These are phyloP conservation scores for Baorangia bicolor DNA, from an alignment of 768 basidiomycete genomes.

Conservation along the genomic window DNA sequence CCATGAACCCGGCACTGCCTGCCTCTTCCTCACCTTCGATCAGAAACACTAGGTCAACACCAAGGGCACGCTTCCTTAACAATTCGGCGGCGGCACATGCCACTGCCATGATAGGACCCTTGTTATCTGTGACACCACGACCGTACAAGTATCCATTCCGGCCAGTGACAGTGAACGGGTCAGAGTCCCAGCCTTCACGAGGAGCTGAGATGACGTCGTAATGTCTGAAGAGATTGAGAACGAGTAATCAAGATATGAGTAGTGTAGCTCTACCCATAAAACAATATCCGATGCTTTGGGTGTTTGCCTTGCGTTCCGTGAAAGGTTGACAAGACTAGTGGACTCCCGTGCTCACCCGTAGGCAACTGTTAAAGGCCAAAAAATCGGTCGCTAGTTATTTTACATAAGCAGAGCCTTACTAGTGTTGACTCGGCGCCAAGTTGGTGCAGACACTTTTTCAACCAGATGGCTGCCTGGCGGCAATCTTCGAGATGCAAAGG, in stretches of 20 bases:
- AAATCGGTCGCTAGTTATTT: not conserved
- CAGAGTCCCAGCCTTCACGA: constrained; percentile 70
- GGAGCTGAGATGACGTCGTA: constrained; percentile 95
- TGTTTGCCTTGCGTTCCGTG: constrained; percentile 59
- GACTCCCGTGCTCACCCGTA: constrained; percentile 74
- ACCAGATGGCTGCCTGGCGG: constrained; percentile 89
- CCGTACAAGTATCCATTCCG: constrained; percentile 90
- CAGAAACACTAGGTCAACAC: constrained; percentile 83
- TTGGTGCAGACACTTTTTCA: constrained; percentile 84
- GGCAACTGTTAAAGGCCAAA: constrained; percentile 52
- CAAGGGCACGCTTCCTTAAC: constrained; percentile 68
- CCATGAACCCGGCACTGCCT: constrained; percentile 84
- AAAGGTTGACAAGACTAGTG: constrained; percentile 89
- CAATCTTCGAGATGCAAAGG: constrained; percentile 78
- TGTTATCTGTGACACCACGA: constrained; percentile 90
- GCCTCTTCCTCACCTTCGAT: constrained; percentile 97
- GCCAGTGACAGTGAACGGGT: constrained; percentile 81
- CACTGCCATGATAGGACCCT: constrained; percentile 89
- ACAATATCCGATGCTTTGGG: constrained; percentile 72
- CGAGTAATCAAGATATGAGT: not conserved
- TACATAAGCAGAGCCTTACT: constrained; percentile 39
- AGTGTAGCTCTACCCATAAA: constrained; percentile 69
- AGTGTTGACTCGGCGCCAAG: constrained; percentile 82
- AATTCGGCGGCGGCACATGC: constrained; percentile 89
- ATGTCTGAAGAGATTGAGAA: constrained; percentile 50